phyloP scores from a whole-genome alignment of 805 yeast genomes.

The Teunomyces pallodes region DNA sequence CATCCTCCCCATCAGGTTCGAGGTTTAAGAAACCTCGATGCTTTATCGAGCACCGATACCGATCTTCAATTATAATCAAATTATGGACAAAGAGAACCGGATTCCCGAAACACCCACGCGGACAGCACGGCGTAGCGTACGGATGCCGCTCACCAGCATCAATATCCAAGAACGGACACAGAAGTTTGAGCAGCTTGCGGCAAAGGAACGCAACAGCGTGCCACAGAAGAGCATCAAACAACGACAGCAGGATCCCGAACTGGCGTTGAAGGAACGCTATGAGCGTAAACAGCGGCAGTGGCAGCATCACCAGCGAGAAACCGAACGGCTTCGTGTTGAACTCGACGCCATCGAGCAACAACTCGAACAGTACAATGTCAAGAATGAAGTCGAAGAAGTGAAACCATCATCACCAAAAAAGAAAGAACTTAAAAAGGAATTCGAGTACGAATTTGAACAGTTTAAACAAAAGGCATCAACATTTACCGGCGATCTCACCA shows the following conservation, averaged over 20 bases:
- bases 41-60: no score
- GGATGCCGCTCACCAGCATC: background rate
- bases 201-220: conserved; percentile 33
- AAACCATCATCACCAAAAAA: background rate
- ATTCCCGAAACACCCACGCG: background rate
- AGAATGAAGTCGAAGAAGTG: background rate
- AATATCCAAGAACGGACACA: background rate
- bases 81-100: background rate
- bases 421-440: background rate
- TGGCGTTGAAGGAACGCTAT: conserved; percentile 20
- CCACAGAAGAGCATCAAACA: conserved; percentile 5
- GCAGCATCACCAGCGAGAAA: conserved; percentile 44
- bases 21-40: no score
- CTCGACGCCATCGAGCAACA: conserved; percentile 29
- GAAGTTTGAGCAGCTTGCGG: background rate
- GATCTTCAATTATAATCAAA: background rate
- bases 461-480: background rate
- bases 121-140: background rate
- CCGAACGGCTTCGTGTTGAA: conserved; percentile 31
- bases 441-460: background rate
- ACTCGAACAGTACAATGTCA: conserved; percentile 12
- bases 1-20: no score
- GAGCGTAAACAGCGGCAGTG: conserved; percentile 57
- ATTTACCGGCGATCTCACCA: background rate
- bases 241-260: conserved; percentile 1